Conservation (phyloP, 2,329 filamentous ascomycete species). For the Sporothrix variecibatus region DNA sequence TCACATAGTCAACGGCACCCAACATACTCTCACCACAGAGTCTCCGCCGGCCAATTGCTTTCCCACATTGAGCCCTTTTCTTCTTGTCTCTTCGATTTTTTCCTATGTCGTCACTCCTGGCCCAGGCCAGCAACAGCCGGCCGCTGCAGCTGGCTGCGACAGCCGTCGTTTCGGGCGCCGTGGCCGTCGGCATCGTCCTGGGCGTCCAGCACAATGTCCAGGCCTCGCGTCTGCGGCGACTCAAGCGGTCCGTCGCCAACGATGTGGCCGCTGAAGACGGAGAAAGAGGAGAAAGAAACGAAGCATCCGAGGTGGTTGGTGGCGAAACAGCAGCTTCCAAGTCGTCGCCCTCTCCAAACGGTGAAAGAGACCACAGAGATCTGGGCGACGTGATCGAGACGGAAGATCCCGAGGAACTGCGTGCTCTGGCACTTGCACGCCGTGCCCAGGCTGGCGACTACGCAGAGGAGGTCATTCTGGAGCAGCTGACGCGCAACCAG, state of each 20-base stretch:
- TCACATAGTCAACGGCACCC: not conserved
- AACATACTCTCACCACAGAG: not conserved
- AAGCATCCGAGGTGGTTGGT: constrained; percentile 22
- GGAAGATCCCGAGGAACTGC: constrained; percentile 63
- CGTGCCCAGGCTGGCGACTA: constrained; percentile 65
- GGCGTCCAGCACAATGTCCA: constrained; percentile 63
- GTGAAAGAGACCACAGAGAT: not conserved
- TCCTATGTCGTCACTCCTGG: constrained; percentile 45
- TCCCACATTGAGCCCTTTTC: not conserved
- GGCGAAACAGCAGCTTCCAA: not conserved
- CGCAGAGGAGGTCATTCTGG: constrained; percentile 80
- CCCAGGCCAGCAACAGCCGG: constrained; percentile 48
- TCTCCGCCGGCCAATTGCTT: constrained; percentile 12
- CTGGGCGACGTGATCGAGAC: constrained; percentile 49
- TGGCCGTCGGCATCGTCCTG: constrained; percentile 61
- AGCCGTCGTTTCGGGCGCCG: constrained; percentile 64
- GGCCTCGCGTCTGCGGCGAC: constrained; percentile 54
- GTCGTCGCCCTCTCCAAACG: not conserved
- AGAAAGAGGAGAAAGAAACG: constrained; percentile 35
- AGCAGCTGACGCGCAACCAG: constrained; percentile 90
- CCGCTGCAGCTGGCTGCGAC: constrained; percentile 68
- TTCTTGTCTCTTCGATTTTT: not conserved
- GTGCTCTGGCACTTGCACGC: constrained; percentile 59
- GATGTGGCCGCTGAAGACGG: constrained; percentile 36
- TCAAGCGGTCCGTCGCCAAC: constrained; percentile 60